phyloP scores from a whole-genome alignment of 2,329 filamentous ascomycete genomes.

The Rhynchosporium secalis region DNA sequence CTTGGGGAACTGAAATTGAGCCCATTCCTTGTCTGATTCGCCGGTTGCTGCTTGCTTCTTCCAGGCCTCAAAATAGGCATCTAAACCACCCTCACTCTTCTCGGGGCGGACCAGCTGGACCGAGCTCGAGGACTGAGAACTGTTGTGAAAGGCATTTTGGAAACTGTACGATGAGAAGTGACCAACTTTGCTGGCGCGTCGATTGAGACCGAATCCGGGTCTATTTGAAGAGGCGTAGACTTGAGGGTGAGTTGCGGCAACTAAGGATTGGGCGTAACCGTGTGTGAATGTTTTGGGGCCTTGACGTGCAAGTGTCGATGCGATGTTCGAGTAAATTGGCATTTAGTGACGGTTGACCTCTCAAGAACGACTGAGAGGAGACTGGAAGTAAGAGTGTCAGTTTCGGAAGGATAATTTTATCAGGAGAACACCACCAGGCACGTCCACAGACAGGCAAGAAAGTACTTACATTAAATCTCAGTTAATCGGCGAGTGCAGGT shows the following conservation, averaged over 20 bases:
- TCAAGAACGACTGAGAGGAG: conserved; percentile 51
- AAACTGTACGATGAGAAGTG: conserved; percentile 59
- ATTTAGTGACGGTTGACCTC: conserved; percentile 80
- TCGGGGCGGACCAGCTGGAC: conserved; percentile 58
- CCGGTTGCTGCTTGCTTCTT: conserved; percentile 72
- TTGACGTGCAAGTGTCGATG: conserved; percentile 88
- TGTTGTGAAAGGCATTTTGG: conserved; percentile 73
- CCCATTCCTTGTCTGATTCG: conserved; percentile 78
- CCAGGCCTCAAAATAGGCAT: conserved; percentile 89
- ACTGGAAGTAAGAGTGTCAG: conserved; percentile 29
- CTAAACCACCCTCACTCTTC: conserved; percentile 66
- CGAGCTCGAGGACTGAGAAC: conserved; percentile 40
- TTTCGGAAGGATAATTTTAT: not conserved
- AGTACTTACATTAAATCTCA: conserved; percentile 36
- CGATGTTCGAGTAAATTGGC: conserved; percentile 71
- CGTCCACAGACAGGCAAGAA: not conserved
- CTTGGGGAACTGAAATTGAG: conserved; percentile 85
- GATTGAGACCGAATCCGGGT: conserved; percentile 61
- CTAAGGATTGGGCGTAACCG: conserved; percentile 96
- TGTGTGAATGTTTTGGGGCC: conserved; percentile 96
- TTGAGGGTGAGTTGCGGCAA: conserved; percentile 87
- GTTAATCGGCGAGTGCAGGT: conserved; percentile 66
- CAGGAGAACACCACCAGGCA: not conserved
- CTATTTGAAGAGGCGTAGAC: conserved; percentile 73
- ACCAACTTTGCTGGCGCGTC: conserved; percentile 48